Evolutionary conservation across 148 eudicot species (phyloP), one percentile per base, ranked within the genome.

Genomic region (Camellia japonica): DNA sequence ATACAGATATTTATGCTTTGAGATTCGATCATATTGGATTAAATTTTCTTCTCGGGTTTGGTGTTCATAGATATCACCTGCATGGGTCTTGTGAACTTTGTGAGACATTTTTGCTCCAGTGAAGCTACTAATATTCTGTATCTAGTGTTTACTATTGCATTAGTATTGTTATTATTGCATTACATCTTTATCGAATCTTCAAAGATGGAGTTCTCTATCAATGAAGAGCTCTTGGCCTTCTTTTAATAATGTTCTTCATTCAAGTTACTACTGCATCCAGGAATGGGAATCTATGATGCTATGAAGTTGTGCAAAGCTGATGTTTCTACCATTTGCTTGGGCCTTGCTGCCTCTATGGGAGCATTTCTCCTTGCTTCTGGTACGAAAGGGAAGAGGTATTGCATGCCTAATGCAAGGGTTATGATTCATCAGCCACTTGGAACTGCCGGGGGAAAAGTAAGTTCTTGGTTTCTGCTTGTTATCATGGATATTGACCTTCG

Each of bases 311-410:
- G 98, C 87, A 90, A 90, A 86, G 98, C 98, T 43, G 99, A 96
- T 89, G 89, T 96, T 77, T 96, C 99, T 58, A 96, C 99, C 59
- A 87, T 90, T 77, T 91, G 97, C 77, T 47, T 94, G 71, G 99
- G 99, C n/a, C 80, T 96, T 74, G 99, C 99, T 76, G 98, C 98
- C 60, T 93, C 99, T 38, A 94, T 96, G 98, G 98, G 97, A 67
- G 99, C 98, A 44, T 96, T 96, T 82, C 88, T 96, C 77, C 97
- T 96, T 70, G 99, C 98, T 73, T 70, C 98, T 89, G 99, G 99
- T 78, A 84, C 85, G 43, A 96, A 96, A 87, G 99, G 99, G 71
- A 96, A 96, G 83, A 86, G 98, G 73, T 91, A 58, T 68, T 94
- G 98, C 89, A 96, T 96, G 99, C 99, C 99, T 64, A 96, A 96